Evolutionary conservation across 2,329 filamentous ascomycete genomes (phyloP), one percentile per base, ranked within the genome.

Genomic region (Botryotinia globosa): DNA sequence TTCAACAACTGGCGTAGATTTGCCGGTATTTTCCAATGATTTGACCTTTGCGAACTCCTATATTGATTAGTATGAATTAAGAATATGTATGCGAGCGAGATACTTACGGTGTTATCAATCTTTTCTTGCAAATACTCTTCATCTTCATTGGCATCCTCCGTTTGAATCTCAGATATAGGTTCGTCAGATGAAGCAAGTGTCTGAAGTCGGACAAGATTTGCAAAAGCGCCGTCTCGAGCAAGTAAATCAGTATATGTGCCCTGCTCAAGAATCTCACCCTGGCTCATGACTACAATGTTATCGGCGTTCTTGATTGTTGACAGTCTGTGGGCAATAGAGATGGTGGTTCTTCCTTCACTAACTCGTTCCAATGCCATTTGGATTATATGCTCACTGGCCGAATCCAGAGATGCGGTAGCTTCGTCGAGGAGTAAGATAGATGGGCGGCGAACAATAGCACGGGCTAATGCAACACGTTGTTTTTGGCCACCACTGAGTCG

Each of bases 271-370:
- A 97, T 90, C 56, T 87, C 85, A n/a, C 93, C 93, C 72, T 90
- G 87, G 74, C 92, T 88, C 20, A 97, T 84, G 10, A 96, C 93
- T 64, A 96, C 85, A 73, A 97, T 97, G 77, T 94, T 91, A 80
- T 97, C 92, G 6, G 93, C 93, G 72, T 93, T 95, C 93, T 91
- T 94, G 77, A 97, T 94, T 1, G 94, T 97, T 48, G 92, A 95
- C 32, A 97, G 84, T 69, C 94, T 91, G 81, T 97, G 94, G 9
- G 95, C 95, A 83, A 98, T 98, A 64, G 98, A 94, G 73, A 98
- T 88, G 83, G 97, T 90, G 0, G 95, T 98, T 61, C 95, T 91
- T 66, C 93, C 94, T 76, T 90, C 86, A 18, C 92, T 91, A 67
- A 98, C 89, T n/a, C 88, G 92, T 71, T 91, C 90, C 42, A 98